Percentiles rank a stretch among this genome's conserved stretches.
Conservation (phyloP, 2,329 filamentous ascomycete genomes). For the Hymenotorrendiella dingleyae region DNA sequence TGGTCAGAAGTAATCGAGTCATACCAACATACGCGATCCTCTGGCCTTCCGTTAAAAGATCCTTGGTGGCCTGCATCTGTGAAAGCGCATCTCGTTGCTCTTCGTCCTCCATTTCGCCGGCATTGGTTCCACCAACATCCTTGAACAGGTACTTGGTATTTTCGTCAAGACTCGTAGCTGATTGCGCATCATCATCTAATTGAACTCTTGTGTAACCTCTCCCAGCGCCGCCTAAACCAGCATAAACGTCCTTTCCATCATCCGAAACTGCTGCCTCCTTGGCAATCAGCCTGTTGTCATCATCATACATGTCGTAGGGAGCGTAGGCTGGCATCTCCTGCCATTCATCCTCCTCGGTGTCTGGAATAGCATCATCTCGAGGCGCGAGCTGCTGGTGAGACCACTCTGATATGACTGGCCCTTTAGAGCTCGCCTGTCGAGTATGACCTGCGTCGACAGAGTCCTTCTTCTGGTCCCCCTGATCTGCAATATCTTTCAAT, state of each 20-base stretch:
- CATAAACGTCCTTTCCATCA: conserved; percentile 63
- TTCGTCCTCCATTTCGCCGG: conserved; percentile 61
- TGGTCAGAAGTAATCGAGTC: conserved; percentile 71
- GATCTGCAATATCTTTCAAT: conserved; percentile 1
- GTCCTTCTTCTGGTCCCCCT: not conserved
- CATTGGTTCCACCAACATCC: conserved; percentile 53
- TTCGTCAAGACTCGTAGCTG: conserved; percentile 92
- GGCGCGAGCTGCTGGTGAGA: conserved; percentile 77
- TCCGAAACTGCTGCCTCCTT: conserved; percentile 68
- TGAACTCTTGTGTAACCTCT: conserved; percentile 96
- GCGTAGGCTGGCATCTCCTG: conserved; percentile 92
- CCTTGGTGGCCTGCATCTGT: conserved; percentile 94
- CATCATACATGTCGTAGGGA: conserved; percentile 91
- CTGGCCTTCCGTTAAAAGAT: conserved; percentile 90
- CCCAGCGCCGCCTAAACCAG: conserved; percentile 76
- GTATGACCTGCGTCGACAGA: conserved; percentile 12
- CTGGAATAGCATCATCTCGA: conserved; percentile 41
- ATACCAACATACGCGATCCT: conserved; percentile 93
- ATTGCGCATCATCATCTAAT: conserved; percentile 89
- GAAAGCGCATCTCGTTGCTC: conserved; percentile 79
- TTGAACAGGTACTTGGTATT: conserved; percentile 96
- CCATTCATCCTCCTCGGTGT: conserved; percentile 69
- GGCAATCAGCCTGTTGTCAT: conserved; percentile 82
- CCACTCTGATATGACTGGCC: conserved; percentile 61
- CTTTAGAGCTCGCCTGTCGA: conserved; percentile 19